These are phyloP conservation scores for Vitellaria paradoxa DNA, from an alignment of 179 eudicot genomes.

Conservation along the genomic window DNA sequence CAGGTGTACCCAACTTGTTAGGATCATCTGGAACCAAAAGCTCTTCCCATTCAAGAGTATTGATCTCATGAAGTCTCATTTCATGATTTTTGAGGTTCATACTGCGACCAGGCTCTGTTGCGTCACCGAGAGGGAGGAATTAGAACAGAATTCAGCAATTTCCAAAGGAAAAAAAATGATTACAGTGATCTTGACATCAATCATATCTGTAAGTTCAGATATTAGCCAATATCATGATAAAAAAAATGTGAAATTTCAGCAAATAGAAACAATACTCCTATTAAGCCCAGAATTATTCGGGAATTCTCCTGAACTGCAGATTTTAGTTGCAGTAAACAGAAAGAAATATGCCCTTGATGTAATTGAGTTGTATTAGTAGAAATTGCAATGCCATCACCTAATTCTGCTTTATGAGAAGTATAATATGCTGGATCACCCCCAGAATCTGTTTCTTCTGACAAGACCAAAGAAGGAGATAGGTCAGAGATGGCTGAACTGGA, in stretches of 20 bases:
- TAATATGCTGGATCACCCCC: conserved; percentile 33
- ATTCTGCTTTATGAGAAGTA: conserved; percentile 29
- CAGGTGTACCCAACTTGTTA: conserved; percentile 31
- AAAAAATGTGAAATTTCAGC: not conserved
- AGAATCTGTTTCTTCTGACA: conserved; percentile 55
- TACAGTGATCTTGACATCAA: not conserved
- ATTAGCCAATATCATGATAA: not conserved
- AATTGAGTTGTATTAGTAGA: not conserved
- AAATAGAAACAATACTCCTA: conserved; percentile 1
- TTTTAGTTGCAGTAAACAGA: not conserved
- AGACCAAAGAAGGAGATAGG: conserved; percentile 47
- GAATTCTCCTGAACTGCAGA: not conserved
- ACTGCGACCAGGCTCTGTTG: conserved; percentile 47
- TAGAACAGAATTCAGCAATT: not conserved
- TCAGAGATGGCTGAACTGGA: conserved; percentile 52
- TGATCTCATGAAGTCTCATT: conserved; percentile 79
- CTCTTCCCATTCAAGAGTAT: conserved; percentile 97
- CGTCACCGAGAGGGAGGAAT: conserved; percentile 12
- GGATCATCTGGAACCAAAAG: conserved; percentile 69
- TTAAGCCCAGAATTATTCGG: not conserved
- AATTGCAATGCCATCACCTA: conserved; percentile 33
- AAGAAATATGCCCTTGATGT: conserved; percentile 1
- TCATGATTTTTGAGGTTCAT: conserved; percentile 49
- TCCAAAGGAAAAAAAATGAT: not conserved
- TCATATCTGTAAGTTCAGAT: not conserved